Evolutionary conservation across 2,329 filamentous ascomycete species (phyloP), one percentile per base, ranked within the genome.

Genomic region (Mariannaea elegans): DNA sequence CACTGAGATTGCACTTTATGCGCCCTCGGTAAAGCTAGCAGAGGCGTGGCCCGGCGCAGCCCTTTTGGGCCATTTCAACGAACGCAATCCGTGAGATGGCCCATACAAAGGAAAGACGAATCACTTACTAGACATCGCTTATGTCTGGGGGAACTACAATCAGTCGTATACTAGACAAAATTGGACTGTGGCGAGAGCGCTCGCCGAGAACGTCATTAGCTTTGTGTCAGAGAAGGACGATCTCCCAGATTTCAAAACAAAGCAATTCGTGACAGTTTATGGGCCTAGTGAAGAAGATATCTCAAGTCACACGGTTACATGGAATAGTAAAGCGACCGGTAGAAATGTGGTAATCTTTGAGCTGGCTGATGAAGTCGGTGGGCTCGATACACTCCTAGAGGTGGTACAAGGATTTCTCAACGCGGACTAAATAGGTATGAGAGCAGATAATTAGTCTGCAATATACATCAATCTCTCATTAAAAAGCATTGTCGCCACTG

Each of bases 161-260:
- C 29, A 52, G 9, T 52, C 73, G 8, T 49, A 49, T 7, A 49
- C 46, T 27, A 31, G 46, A 4, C 46, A 39, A 23, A 49, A 49
- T n/a, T 49, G 46, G 46, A 49, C 46, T 7, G 46, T 49, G 1
- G 46, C 46, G 3, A 16, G 46, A 24, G 19, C 46, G 18, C 19
- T 49, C n/a, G 46, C 46, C 2, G 46, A 49, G 14, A 16, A 23
- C 14, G 46, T 49, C 8, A 18, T 49, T 9, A 24, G 31, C 10
- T 49, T 49, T 12, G 27, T 27, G 12, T 36, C 9, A 5, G 47
- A 41, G 34, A 31, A 41, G 18, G 47, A 31, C n/a, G 27, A 10
- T 19, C 16, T 41, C 7, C 34, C 34, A 4, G 34, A 39, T 21
- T 41, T 41, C 34, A 13, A 50, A 14, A 9, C 32, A 31, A 18